phyloP scores from a whole-genome alignment of 441 rosid species.

The Pelargonium exstipulatum region DNA sequence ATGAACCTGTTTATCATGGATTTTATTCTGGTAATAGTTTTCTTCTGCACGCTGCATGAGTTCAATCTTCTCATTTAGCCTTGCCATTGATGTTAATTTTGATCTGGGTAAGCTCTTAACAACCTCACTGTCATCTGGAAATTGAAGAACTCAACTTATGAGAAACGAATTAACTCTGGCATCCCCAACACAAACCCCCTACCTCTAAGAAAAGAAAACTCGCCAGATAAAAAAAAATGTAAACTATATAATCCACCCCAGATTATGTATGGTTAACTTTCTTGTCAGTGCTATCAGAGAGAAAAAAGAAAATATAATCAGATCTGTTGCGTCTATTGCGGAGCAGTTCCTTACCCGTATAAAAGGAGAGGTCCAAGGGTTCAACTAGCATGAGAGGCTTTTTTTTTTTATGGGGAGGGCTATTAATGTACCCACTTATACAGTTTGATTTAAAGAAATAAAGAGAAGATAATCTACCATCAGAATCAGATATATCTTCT shows the following conservation, averaged over 20 bases:
- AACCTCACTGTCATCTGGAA: conserved; percentile 48
- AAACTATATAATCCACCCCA: neutral
- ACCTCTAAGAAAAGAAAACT: neutral
- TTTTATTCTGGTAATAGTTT: conserved; percentile 44
- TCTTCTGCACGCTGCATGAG: conserved; percentile 74
- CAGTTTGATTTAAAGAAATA: conserved; percentile 13
- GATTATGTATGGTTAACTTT: neutral
- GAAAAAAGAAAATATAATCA: neutral
- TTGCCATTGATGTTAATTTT: conserved; percentile 44
- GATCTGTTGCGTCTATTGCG: neutral
- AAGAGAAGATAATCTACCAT: conserved; percentile 40
- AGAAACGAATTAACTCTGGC: neutral
- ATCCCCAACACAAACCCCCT: neutral
- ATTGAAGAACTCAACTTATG: conserved; percentile 19
- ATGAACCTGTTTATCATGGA: conserved; percentile 52
- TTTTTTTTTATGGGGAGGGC: neutral
- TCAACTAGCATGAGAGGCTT: conserved; percentile 1
- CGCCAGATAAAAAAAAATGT: neutral
- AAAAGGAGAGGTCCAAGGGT: neutral
- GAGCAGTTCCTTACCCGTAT: neutral
- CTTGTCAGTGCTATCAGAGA: neutral
- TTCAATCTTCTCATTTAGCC: conserved; percentile 56
- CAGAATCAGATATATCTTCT: conserved; percentile 88
- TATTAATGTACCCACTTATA: neutral
- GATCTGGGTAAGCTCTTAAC: conserved; percentile 40